These are phyloP conservation scores for Zizania palustris DNA, from an alignment of 202 grass and related monocot genomes.

Conservation along the genomic window DNA sequence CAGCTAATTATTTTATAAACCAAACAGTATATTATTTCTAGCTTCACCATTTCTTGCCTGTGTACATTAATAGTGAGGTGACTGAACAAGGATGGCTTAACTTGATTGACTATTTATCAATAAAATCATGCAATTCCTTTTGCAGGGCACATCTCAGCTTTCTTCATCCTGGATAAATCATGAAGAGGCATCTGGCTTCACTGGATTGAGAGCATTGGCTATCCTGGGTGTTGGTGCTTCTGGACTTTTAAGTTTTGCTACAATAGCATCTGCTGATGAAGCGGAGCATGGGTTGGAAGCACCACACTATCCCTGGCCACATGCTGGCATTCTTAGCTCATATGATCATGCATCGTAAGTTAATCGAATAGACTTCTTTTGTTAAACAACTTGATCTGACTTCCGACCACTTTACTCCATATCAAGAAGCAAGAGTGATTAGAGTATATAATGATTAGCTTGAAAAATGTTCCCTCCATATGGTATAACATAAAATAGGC, in stretches of 20 bases:
- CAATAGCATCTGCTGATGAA: slow-evolving; percentile 50
- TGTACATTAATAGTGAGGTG: background rate
- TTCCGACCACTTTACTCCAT: background rate
- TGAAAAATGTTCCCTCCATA: background rate
- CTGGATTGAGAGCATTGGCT: slow-evolving; percentile 40
- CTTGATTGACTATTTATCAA: background rate
- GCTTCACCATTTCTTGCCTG: too few species aligned
- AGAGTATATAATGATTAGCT: background rate
- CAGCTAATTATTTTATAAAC: too few species aligned
- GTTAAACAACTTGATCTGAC: slow-evolving; percentile 4
- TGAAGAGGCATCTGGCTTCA: slow-evolving; percentile 28
- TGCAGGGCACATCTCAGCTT: slow-evolving; percentile 32
- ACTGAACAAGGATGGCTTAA: background rate
- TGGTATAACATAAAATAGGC: too few species aligned
- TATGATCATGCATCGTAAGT: slow-evolving; percentile 60
- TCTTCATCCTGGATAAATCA: slow-evolving; percentile 36
- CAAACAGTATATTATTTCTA: too few species aligned
- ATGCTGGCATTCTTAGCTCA: slow-evolving; percentile 55
- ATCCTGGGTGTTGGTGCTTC: slow-evolving; percentile 50
- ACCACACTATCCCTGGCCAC: slow-evolving; percentile 50
- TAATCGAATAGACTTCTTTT: background rate
- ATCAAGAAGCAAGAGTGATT: background rate
- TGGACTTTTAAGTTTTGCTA: slow-evolving; percentile 53
- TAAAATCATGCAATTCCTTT: background rate
- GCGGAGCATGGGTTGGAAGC: slow-evolving; percentile 47